Conservation (phyloP, 345 rosid species). For the Draba incana region DNA sequence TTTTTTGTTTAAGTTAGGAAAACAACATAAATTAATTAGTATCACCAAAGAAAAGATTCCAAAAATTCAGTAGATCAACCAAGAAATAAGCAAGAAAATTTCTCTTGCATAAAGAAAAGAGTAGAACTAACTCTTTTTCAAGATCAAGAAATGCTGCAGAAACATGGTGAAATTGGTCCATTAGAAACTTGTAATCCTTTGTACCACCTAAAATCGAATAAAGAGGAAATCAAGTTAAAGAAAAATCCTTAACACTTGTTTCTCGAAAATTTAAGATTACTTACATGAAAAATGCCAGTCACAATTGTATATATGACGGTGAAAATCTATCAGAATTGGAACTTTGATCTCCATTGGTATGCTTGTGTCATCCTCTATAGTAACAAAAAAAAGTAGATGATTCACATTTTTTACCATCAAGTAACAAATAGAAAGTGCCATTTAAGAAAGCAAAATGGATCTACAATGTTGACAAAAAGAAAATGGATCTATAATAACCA, state of each 20-base stretch:
- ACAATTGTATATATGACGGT: slow-evolving; percentile 64
- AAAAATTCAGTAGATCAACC: not conserved
- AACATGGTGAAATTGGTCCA: slow-evolving; percentile 83
- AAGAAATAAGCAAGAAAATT: not conserved
- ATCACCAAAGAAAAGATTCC: not conserved
- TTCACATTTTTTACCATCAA: not conserved
- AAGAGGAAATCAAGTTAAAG: not conserved
- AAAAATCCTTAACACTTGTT: not conserved
- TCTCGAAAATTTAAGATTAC: slow-evolving; percentile 28
- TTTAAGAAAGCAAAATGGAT: no score
- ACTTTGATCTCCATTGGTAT: slow-evolving; percentile 74
- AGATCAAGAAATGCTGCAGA: slow-evolving; percentile 79
- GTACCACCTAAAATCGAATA: slow-evolving; percentile 64
- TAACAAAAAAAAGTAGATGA: not conserved
- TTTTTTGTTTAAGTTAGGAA: slow-evolving; percentile 22
- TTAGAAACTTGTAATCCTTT: slow-evolving; percentile 71
- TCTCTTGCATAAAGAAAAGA: not conserved
- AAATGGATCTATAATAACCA: no score
- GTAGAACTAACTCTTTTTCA: slow-evolving; percentile 52
- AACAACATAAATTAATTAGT: not conserved
- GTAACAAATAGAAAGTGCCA: no score
- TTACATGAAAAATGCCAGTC: slow-evolving; percentile 87
- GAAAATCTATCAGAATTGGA: slow-evolving; percentile 75
- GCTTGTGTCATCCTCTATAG: slow-evolving; percentile 96
- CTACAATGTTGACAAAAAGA: no score